Base-by-base conservation (phyloP, 257 asterid species). In the Primulina eburnea region DNA sequence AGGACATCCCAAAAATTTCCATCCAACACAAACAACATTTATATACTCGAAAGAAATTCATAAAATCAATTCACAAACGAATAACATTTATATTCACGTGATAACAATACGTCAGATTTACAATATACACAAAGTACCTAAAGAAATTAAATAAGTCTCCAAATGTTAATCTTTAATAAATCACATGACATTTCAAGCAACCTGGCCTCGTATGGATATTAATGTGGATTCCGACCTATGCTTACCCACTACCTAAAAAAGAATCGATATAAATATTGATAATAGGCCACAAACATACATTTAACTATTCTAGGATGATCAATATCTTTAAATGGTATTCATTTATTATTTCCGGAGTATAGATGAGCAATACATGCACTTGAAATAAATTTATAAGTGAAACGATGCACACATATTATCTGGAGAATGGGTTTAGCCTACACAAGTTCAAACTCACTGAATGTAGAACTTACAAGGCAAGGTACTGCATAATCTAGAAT, bases 171-270 rank as follows among this genome's bases (percentile, higher is more conserved):
- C 33, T 35, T 57, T 66, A 64, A 55, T 57, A n/a, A n/a, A n/a
- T n/a, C n/a, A n/a, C n/a, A n/a, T n/a, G n/a, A n/a, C n/a, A n/a
- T n/a, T n/a, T n/a, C 72, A 73, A 60, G 65, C 37, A 73, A 73
- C 64, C 66, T 73, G 73, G 21, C 66, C 58, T 73, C 62, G 69
- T 78, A 65, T 43, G 32, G 70, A 18, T 60, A 65, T 64, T 65
- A 66, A 10, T 60, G 35, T 65, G 40, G 71, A 68, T 55, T 66
- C 65, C 7, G 74, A 60, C 69, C 64, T 69, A 47, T 58, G 68
- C 68, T 52, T 20, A 58, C 59, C 69, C 68, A 68, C 55, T 69
- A n/a, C 55, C 28, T 58, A 32, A 65, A 69, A 77, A 73, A 62
- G 69, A 9, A 20, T 43, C 6, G 32, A 63, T 12, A n/a, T 29